phyloP scores from a whole-genome alignment of 345 rosid genomes.

The Brassica nigra region DNA sequence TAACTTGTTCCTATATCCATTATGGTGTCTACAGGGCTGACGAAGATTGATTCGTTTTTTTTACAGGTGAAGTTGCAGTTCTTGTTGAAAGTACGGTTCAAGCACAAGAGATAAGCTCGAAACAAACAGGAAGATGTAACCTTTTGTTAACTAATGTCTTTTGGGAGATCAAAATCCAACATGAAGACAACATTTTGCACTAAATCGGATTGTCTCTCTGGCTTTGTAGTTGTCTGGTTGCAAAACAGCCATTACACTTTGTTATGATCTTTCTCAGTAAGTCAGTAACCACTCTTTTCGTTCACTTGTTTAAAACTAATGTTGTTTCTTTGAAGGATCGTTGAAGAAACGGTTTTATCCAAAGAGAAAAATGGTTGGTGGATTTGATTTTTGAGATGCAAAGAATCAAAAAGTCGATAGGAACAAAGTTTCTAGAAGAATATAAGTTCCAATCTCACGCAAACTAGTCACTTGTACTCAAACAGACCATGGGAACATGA shows the following conservation, averaged over 20 bases:
- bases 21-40: constrained; percentile 27
- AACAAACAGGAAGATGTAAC: constrained; percentile 6
- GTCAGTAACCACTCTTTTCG: not conserved
- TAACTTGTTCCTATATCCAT: not conserved
- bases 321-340: not conserved
- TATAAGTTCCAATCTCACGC: not conserved
- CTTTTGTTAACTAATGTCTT: constrained; percentile 15
- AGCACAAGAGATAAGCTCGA: constrained; percentile 65
- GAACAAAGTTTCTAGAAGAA: constrained; percentile 1
- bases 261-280: not conserved
- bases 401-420: not conserved
- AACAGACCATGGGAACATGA: constrained; percentile 32
- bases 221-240: constrained; percentile 19
- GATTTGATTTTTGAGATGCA: constrained; percentile 7
- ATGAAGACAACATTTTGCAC: constrained; percentile 16
- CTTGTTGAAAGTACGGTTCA: constrained; percentile 54
- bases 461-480: constrained; percentile 22
- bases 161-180: constrained; percentile 1
- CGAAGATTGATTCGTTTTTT: constrained; percentile 2
- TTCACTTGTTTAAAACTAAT: constrained; percentile 20
- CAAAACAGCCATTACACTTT: not conserved
- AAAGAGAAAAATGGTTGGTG: not conserved
- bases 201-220: not conserved
- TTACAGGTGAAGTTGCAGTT: constrained; percentile 83
- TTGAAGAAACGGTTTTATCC: not conserved